These are phyloP conservation scores for Hemerocallis citrina DNA, from an alignment of 106 monocot species.

Conservation along the genomic window DNA sequence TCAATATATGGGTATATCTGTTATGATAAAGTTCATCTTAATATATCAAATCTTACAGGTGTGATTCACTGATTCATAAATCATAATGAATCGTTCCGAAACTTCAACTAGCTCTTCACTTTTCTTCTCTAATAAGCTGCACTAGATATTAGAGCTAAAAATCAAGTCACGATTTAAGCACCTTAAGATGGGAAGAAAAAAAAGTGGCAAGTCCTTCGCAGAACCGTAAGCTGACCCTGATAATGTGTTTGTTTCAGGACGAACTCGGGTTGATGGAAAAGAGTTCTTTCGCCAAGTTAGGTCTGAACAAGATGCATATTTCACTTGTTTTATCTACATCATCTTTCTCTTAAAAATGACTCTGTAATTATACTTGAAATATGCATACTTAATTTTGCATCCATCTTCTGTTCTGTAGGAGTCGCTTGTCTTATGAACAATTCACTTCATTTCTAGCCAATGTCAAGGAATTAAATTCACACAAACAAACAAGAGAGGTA, in stretches of 20 bases:
- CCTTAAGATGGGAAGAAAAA: not conserved
- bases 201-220: not conserved
- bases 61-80: not conserved
- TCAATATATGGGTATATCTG: too few species aligned
- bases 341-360: too few species aligned
- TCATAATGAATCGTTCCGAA: not conserved
- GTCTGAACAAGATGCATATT: conserved; percentile 18
- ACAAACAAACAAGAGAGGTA: conserved; percentile 92
- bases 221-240: not conserved
- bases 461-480: conserved; percentile 87
- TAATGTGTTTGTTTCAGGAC: conserved; percentile 35
- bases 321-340: too few species aligned
- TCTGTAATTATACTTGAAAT: too few species aligned
- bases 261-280: conserved; percentile 81
- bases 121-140: not conserved
- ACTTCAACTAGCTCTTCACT: not conserved
- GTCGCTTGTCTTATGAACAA: conserved; percentile 80
- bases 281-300: conserved; percentile 97
- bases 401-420: too few species aligned
- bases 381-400: too few species aligned
- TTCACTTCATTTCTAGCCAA: conserved; percentile 79
- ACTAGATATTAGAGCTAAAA: not conserved
- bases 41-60: not conserved
- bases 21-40: too few species aligned
- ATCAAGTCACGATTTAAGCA: too few species aligned